Conservation (phyloP, 208 protist species). For the Trichomonas tenax region DNA sequence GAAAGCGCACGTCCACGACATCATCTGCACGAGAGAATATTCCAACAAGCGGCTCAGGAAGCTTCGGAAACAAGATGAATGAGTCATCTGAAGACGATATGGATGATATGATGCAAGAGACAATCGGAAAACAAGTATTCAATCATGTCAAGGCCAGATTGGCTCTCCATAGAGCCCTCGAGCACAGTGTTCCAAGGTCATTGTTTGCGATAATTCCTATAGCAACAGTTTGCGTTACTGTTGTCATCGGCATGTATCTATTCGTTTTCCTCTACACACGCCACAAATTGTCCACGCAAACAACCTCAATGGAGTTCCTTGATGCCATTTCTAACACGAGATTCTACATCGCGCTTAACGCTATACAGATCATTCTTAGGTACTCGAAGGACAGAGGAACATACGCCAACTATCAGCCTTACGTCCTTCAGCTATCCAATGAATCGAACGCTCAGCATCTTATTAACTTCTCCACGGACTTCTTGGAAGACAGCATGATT, state of each 20-base stretch:
- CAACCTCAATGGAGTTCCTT: not conserved
- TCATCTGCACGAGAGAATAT: too few species aligned
- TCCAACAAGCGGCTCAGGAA: not conserved
- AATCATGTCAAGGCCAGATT: not conserved
- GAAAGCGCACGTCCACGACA: not conserved
- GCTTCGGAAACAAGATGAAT: not conserved
- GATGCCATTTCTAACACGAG: not conserved
- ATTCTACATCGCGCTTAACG: not conserved
- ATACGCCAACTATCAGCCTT: not conserved
- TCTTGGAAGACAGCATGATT: not conserved
- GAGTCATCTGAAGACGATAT: not conserved
- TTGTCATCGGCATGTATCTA: not conserved
- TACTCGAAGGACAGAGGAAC: not conserved
- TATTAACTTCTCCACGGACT: not conserved
- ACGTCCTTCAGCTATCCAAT: not conserved
- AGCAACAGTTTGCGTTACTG: not conserved
- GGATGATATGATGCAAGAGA: not conserved
- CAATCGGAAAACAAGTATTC: not conserved
- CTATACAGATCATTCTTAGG: not conserved
- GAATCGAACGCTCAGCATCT: not conserved
- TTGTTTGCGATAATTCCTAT: not conserved
- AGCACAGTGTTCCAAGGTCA: not conserved
- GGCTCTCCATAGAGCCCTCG: not conserved
- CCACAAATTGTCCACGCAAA: not conserved
- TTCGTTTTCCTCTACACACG: not conserved